Percentiles rank a stretch among this genome's conserved stretches.
These are phyloP conservation scores for Salix purpurea DNA, from an alignment of 345 rosid genomes.

Conservation along the genomic window DNA sequence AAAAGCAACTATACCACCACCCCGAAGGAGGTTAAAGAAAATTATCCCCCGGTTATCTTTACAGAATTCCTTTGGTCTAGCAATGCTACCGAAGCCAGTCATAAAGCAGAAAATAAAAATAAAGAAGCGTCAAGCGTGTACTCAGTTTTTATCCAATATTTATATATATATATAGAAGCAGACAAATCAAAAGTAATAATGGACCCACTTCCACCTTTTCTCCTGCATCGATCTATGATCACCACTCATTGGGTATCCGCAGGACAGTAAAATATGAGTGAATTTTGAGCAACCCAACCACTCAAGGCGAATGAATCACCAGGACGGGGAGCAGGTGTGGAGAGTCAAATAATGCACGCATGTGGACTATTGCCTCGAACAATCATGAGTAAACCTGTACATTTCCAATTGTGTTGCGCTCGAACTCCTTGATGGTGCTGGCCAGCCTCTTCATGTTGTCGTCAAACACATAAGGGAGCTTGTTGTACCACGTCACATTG, in stretches of 20 bases:
- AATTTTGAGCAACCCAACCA: constrained; percentile 17
- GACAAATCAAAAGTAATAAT: constrained; percentile 16
- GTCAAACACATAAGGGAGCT: constrained; percentile 65
- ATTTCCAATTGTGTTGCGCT: constrained; percentile 42
- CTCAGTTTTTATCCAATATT: neutral
- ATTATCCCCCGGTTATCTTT: neutral
- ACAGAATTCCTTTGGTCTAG: neutral
- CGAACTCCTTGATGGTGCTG: constrained; percentile 54
- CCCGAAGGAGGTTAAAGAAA: neutral
- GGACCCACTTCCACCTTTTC: neutral
- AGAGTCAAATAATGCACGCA: constrained; percentile 5
- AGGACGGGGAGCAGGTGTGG: neutral
- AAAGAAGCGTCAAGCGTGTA: constrained; percentile 2
- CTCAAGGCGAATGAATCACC: neutral
- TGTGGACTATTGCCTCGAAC: neutral
- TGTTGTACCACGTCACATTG: constrained; percentile 44
- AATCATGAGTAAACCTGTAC: constrained; percentile 1
- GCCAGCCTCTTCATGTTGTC: constrained; percentile 67
- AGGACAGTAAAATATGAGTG: constrained; percentile 11
- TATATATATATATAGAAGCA: neutral
- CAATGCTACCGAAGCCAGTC: neutral
- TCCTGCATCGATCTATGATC: constrained; percentile 2
- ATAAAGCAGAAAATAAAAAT: neutral
- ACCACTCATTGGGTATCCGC: neutral
- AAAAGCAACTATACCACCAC: neutral